phyloP scores from a whole-genome alignment of 768 basidiomycete genomes.

The Tylopilus cervinicoccineus region DNA sequence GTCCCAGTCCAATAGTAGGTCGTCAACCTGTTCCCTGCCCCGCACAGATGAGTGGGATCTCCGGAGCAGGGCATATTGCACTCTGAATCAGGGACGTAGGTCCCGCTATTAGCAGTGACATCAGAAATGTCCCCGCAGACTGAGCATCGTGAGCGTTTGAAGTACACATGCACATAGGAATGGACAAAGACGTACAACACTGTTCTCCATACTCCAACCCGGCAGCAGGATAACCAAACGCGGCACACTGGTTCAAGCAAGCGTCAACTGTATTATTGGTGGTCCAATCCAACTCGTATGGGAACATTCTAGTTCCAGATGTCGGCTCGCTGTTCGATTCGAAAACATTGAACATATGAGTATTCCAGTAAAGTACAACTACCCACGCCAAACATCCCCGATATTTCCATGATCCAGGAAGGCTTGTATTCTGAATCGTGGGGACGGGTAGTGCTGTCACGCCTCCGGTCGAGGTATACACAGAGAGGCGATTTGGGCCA shows the following conservation, averaged over 20 bases:
- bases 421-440: constrained; percentile 44
- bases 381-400: constrained; percentile 63
- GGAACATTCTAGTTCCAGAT: constrained; percentile 46
- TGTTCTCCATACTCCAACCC: constrained; percentile 69
- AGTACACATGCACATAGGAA: neutral
- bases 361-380: neutral
- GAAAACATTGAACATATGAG: neutral
- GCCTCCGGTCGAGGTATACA: constrained; percentile 54
- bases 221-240: constrained; percentile 67
- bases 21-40: constrained; percentile 49
- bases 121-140: constrained; percentile 70
- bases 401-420: constrained; percentile 65
- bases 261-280: constrained; percentile 60
- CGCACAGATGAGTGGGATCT: constrained; percentile 67
- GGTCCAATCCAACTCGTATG: constrained; percentile 54
- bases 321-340: constrained; percentile 42
- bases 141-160: constrained; percentile 20
- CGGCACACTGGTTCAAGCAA: constrained; percentile 66
- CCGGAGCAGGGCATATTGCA: constrained; percentile 60
- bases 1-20: constrained; percentile 53
- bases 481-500: constrained; percentile 64
- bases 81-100: constrained; percentile 32
- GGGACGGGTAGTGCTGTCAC: constrained; percentile 61
- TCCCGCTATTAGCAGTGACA: constrained; percentile 35
- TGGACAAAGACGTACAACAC: constrained; percentile 49